Evolutionary conservation across 1,284 basidiomycete genomes (phyloP).

Genomic region (Ceratobasidium sp.): DNA sequence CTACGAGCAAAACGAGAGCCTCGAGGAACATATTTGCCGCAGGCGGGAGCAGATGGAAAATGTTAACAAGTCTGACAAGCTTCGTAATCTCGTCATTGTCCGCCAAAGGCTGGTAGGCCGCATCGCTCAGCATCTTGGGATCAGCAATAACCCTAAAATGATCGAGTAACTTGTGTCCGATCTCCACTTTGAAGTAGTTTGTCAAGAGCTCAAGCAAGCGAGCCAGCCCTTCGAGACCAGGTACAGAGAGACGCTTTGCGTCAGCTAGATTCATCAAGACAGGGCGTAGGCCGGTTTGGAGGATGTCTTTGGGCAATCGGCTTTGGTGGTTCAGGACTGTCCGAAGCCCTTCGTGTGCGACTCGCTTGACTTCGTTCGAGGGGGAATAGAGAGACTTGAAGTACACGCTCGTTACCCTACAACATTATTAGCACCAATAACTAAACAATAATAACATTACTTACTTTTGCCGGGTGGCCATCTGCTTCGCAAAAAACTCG

Average conservation of each 20-base stretch:
- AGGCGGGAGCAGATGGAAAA: conserved; percentile 95
- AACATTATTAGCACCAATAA: conserved; percentile 41
- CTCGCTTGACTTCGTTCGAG: conserved; percentile 93
- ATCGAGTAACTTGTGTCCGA: conserved; percentile 96
- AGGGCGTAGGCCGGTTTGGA: conserved; percentile 94
- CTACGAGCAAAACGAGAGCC: conserved; percentile 85
- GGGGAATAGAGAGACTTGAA: conserved; percentile 98
- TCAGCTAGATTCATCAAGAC: conserved; percentile 99
- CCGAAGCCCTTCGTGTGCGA: conserved; percentile 92
- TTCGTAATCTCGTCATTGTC: conserved; percentile 95
- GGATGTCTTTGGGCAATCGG: conserved; percentile 93
- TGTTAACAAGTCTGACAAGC: conserved; percentile 92
- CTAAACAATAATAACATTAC: conserved; percentile 43
- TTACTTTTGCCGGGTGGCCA: conserved; percentile 85
- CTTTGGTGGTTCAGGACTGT: conserved; percentile 91
- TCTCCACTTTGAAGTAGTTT: conserved; percentile 99
- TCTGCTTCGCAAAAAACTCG: conserved; percentile 88
- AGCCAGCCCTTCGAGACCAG: conserved; percentile 94
- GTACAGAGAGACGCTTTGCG: conserved; percentile 92
- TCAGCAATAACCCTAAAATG: conserved; percentile 93
- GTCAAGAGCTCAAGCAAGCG: conserved; percentile 95
- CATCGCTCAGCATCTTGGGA: conserved; percentile 81
- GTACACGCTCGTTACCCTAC: conserved; percentile 92
- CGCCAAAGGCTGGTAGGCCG: conserved; percentile 79
- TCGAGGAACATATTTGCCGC: conserved; percentile 94